Conservation (phyloP, 108 stramenopile genomes). For the Discostella stelligeroides region DNA sequence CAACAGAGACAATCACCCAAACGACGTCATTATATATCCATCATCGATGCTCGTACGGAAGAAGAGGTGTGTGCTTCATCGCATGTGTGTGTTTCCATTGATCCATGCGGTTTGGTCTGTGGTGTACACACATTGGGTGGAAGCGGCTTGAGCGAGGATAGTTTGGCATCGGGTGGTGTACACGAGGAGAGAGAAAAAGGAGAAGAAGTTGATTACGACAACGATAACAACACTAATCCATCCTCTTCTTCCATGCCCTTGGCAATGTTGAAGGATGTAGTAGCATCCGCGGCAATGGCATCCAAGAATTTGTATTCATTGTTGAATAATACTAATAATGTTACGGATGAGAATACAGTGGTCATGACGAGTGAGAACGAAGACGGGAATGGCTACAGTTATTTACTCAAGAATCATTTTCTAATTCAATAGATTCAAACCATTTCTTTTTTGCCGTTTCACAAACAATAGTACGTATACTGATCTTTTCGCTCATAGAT, state of each 20-base stretch:
- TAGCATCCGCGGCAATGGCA: constrained; percentile 31
- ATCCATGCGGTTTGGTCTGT: constrained; percentile 53
- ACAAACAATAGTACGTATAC: too few relatives aligned
- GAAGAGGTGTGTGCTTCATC: constrained; percentile 72
- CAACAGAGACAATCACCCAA: neutral
- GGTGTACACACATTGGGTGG: constrained; percentile 61
- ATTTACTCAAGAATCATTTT: constrained; percentile 37
- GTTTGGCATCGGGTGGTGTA: neutral
- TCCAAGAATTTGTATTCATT: constrained; percentile 36
- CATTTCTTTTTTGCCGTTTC: neutral
- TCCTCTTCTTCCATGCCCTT: constrained; percentile 40
- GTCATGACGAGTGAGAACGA: neutral
- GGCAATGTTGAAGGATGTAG: constrained; percentile 47
- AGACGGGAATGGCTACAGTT: constrained; percentile 29
- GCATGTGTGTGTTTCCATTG: constrained; percentile 64
- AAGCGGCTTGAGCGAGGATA: constrained; percentile 12
- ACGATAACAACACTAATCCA: constrained; percentile 2
- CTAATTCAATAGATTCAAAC: constrained; percentile 45
- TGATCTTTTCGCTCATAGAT: too few relatives aligned
- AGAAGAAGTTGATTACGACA: constrained; percentile 11
- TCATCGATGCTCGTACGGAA: constrained; percentile 69
- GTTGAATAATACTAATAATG: constrained; percentile 18
- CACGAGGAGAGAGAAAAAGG: constrained; percentile 14
- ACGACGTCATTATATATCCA: constrained; percentile 35
- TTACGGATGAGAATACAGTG: neutral